Evolutionary conservation across 2,329 filamentous ascomycete species (phyloP), one percentile per base, ranked within the genome.

Genomic region (Penicillium italicum): DNA sequence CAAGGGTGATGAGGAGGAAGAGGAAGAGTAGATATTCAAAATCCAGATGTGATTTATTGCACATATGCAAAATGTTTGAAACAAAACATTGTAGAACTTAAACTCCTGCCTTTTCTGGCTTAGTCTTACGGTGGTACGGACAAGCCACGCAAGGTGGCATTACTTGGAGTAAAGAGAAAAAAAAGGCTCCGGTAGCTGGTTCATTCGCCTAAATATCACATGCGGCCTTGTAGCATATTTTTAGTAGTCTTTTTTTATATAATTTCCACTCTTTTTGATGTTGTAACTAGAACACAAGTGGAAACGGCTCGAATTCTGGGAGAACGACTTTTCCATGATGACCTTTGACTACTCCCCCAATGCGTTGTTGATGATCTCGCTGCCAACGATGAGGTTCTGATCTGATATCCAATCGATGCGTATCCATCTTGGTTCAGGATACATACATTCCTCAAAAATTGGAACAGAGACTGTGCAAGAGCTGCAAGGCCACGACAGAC

Each of bases 1-100:
- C 2, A 71, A 67, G 48, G 60, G 59, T 1, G 52, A 61, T 3
- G 62, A 65, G 16, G 62, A 63, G 4, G 53, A 63, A 30, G 31
- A 63, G 31, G 30, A 53, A 16, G 43, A 62, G 31, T 57, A 48
- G 18, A 33, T 18, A 6, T 5, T 26, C 7, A 41, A 37, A 18
- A 36, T n/a, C 5, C 28, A 26, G 24, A 31, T 24, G n/a, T 45
- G 20, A n/a, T 18, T n/a, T 20, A 47, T 20, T 12, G 28, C 12
- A 33, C n/a, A 26, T 49, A 50, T 9, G 37, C 2, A 12, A 12
- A 11, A 24, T n/a, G 3, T 44, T 28, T 24, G 22, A 37, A 37
- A 26, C n/a, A 42, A 2, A 38, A 41, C 16, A n/a, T 41, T 41
- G 8, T 10, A 1, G 14, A 37, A 16, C 20, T 24, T 3, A 12